These are phyloP conservation scores for Coniferiporia weirii DNA, from an alignment of 1,284 basidiomycete genomes.

Conservation along the genomic window DNA sequence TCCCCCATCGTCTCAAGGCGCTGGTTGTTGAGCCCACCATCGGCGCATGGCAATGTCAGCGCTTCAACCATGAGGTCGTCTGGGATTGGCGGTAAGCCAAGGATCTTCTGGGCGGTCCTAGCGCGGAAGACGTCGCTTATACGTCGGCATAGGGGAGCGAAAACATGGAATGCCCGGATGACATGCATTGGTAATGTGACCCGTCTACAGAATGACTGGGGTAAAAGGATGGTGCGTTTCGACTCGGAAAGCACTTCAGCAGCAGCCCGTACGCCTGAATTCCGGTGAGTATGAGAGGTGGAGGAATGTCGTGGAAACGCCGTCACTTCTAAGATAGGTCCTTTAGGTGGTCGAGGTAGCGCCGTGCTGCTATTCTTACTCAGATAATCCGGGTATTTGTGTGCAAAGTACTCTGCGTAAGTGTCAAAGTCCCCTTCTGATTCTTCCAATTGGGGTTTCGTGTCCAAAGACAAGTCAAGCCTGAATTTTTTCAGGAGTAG, in stretches of 20 bases:
- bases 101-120: slow-evolving; percentile 40
- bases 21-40: slow-evolving; percentile 69
- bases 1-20: slow-evolving; percentile 82
- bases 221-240: slow-evolving; percentile 34
- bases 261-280: background rate
- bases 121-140: slow-evolving; percentile 61
- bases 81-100: slow-evolving; percentile 54
- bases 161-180: slow-evolving; percentile 44
- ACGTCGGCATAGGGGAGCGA: slow-evolving; percentile 64
- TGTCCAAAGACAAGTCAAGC: slow-evolving; percentile 45
- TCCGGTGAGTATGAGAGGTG: background rate
- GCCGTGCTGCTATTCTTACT: background rate
- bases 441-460: slow-evolving; percentile 29
- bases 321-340: slow-evolving; percentile 14
- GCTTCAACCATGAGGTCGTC: slow-evolving; percentile 63
- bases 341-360: background rate
- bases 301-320: background rate
- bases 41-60: slow-evolving; percentile 62
- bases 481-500: slow-evolving; percentile 53
- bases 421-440: slow-evolving; percentile 38
- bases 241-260: background rate
- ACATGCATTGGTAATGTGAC: slow-evolving; percentile 43
- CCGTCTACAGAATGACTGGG: slow-evolving; percentile 49
- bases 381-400: slow-evolving; percentile 1
- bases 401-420: slow-evolving; percentile 55